Evolutionary conservation across 2,329 filamentous ascomycete species (phyloP).

Genomic region (Tolypocladium tundrense): DNA sequence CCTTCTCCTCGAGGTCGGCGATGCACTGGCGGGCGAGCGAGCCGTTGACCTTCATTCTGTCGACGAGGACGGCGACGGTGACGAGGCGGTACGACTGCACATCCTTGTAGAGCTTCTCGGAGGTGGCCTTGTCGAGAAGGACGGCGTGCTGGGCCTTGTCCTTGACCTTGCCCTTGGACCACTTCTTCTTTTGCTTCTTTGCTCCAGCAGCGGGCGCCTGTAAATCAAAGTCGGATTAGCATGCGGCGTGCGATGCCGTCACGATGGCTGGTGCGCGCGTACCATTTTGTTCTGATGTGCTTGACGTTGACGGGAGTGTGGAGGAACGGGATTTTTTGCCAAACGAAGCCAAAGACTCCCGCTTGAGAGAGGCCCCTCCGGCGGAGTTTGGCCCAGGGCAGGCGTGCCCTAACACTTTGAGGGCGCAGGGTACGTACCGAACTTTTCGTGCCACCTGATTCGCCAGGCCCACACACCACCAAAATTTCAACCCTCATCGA

Average conservation of each 20-base stretch:
- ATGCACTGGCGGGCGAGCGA: constrained; percentile 86
- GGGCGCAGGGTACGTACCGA: constrained; percentile 16
- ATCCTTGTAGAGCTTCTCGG: constrained; percentile 99
- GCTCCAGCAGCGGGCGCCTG: constrained; percentile 35
- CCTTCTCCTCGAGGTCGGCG: constrained; percentile 92
- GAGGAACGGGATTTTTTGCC: constrained; percentile 20
- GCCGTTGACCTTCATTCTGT: constrained; percentile 99
- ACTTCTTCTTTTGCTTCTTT: constrained; percentile 44
- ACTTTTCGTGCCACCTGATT: constrained; percentile 22
- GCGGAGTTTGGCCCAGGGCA: constrained; percentile 27
- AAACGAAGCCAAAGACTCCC: constrained; percentile 18
- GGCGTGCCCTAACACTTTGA: constrained; percentile 28
- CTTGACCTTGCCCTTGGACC: constrained; percentile 70
- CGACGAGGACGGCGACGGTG: constrained; percentile 96
- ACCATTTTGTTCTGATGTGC: constrained; percentile 34
- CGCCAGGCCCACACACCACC: constrained; percentile 22
- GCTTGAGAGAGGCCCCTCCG: constrained; percentile 12
- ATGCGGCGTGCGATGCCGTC: background rate
- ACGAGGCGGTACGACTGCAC: constrained; percentile 99
- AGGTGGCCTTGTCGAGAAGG: constrained; percentile 94
- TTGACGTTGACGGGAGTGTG: constrained; percentile 27
- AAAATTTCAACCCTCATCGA: constrained; percentile 24
- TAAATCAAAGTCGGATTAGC: constrained; percentile 2
- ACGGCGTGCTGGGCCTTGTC: constrained; percentile 99
- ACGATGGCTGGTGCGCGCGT: constrained; percentile 12